A percentile compares a stretch with the other conserved stretches of the same genome.
These are phyloP conservation scores for Podila clonocystis DNA, from an alignment of 192 early-diverging fungal genomes.

Conservation along the genomic window DNA sequence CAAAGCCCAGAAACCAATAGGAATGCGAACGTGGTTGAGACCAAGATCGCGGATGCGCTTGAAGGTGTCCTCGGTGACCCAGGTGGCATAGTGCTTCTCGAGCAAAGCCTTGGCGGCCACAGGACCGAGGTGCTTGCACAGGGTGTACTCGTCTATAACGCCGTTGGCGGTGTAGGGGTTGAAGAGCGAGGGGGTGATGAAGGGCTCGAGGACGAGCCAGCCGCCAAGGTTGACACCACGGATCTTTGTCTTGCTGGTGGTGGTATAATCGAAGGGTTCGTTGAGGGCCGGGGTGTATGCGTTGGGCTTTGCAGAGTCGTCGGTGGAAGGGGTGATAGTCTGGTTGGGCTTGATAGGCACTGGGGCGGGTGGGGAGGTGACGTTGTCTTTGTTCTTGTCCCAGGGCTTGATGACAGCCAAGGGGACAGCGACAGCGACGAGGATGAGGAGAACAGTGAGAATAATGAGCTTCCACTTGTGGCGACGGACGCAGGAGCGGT, in stretches of 20 bases:
- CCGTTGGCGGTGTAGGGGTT: conserved; percentile 35
- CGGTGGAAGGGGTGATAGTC: conserved; percentile 11
- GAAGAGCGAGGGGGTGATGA: conserved; percentile 63
- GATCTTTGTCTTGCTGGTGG: conserved; percentile 46
- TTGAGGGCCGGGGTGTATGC: conserved; percentile 53
- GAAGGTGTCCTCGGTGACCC: conserved; percentile 70
- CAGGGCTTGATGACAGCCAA: conserved; percentile 23
- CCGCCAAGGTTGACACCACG: conserved; percentile 80
- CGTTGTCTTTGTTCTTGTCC: conserved; percentile 21
- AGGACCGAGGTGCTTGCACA: conserved; percentile 66
- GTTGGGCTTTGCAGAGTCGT: conserved; percentile 46
- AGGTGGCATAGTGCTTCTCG: conserved; percentile 66
- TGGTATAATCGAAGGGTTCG: conserved; percentile 52
- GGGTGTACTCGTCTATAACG: conserved; percentile 72
- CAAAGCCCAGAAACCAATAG: conserved; percentile 78
- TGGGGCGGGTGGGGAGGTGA: not conserved
- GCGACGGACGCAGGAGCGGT: conserved; percentile 23
- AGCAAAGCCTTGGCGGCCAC: conserved; percentile 58
- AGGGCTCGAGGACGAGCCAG: conserved; percentile 73
- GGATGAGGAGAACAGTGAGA: conserved; percentile 12
- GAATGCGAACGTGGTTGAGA: conserved; percentile 77
- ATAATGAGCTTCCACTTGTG: conserved; percentile 19
- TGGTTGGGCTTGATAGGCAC: conserved; percentile 3
- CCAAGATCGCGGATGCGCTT: conserved; percentile 59
- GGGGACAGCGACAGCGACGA: conserved; percentile 17